phyloP scores from a whole-genome alignment of 306 rosid genomes.

The Medicago truncatula region MtrunA17r5.0-ANR NC_053048.1:54598001-54598500 shows the following conservation, averaged over 20 bases:
- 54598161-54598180: constrained; percentile 71
- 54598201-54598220: constrained; percentile 57
- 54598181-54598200: constrained; percentile 59
- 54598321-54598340: constrained; percentile 79
- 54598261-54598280: constrained; percentile 72
- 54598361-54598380: constrained; percentile 99
- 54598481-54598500: constrained; percentile 4
- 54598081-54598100: constrained; percentile 98
- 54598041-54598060: constrained; percentile 89
- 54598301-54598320: constrained; percentile 79
- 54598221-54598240: constrained; percentile 62
- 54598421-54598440: constrained; percentile 99
- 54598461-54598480: constrained; percentile 37
- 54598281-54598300: constrained; percentile 68
- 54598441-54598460: constrained; percentile 96
- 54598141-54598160: constrained; percentile 93
- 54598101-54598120: constrained; percentile 95
- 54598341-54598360: constrained; percentile 97
- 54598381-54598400: constrained; percentile 97
- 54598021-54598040: constrained; percentile 99
- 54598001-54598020: constrained; percentile 99
- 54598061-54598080: constrained; percentile 99
- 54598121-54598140: constrained; percentile 99
- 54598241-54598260: constrained; percentile 61
- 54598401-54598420: constrained; percentile 95